phyloP scores from a whole-genome alignment of 345 rosid genomes.

The Stellera chamaejasme region DNA sequence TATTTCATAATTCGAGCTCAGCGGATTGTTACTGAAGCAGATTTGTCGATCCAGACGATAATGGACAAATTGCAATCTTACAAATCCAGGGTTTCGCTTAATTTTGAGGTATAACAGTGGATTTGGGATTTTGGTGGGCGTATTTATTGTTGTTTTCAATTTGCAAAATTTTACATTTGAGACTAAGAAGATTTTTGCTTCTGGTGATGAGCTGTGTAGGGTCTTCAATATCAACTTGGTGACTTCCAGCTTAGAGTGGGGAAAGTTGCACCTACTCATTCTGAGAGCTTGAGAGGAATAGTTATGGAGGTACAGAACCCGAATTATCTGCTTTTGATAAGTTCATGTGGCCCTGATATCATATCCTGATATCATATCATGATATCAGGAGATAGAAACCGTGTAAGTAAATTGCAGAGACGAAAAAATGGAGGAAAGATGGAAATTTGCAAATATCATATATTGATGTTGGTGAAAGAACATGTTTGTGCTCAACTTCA shows the following conservation, averaged over 20 bases:
- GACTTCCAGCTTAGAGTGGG: conserved; percentile 88
- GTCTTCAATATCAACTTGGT: conserved; percentile 81
- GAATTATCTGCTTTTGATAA: background rate
- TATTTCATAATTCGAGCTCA: conserved; percentile 64
- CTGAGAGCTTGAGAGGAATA: conserved; percentile 82
- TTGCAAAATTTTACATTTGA: no score
- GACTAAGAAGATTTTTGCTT: background rate
- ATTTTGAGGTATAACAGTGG: conserved; percentile 44
- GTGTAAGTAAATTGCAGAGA: no score
- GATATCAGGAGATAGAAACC: no score
- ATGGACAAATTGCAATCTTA: conserved; percentile 97
- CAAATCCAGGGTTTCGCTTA: conserved; percentile 65
- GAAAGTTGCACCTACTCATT: conserved; percentile 72
- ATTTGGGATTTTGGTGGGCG: background rate
- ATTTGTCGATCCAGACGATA: conserved; percentile 65
- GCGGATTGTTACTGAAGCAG: conserved; percentile 69
- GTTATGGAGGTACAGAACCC: conserved; percentile 75
- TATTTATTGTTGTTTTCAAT: no score
- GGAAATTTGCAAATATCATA: no score
- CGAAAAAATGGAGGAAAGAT: no score
- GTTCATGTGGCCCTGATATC: no score
- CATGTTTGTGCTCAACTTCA: no score
- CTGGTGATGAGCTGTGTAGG: conserved; percentile 26
- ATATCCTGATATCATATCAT: no score
- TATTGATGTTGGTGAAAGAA: no score